Percentiles rank a stretch among this genome's conserved stretches.
These are phyloP conservation scores for Pseudogymnoascus verrucosus DNA, from an alignment of 2,329 filamentous ascomycete species.

Conservation along the genomic window DNA sequence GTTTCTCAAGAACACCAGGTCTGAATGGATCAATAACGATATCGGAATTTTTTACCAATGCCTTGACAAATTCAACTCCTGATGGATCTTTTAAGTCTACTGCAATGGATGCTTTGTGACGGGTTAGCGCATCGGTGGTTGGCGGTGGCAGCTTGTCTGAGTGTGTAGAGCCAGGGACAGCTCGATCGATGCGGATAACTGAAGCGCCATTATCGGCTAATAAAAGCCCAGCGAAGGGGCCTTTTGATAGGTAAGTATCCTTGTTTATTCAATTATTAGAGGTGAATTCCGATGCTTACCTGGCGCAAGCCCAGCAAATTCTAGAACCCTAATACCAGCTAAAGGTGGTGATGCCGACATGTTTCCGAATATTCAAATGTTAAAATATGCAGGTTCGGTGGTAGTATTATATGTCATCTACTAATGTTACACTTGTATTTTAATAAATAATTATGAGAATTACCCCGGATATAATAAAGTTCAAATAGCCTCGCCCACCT, in stretches of 20 bases:
- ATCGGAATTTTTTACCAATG: slow-evolving; percentile 57
- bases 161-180: slow-evolving; percentile 37
- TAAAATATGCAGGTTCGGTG: background rate
- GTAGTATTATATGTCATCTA: background rate
- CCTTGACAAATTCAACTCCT: slow-evolving; percentile 59
- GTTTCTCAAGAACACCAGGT: slow-evolving; percentile 79
- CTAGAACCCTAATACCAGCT: slow-evolving; percentile 52
- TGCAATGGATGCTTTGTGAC: slow-evolving; percentile 72
- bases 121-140: slow-evolving; percentile 65
- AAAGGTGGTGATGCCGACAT: slow-evolving; percentile 36
- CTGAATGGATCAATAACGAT: slow-evolving; percentile 90
- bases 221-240: slow-evolving; percentile 80
- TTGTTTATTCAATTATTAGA: slow-evolving; percentile 2
- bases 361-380: background rate
- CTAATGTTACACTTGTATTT: background rate
- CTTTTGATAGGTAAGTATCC: slow-evolving; percentile 35
- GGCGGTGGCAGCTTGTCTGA: slow-evolving; percentile 33
- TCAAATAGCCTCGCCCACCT: background rate
- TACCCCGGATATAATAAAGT: background rate
- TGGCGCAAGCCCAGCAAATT: slow-evolving; percentile 56
- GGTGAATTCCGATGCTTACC: slow-evolving; percentile 30
- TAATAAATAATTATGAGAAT: background rate
- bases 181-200: slow-evolving; percentile 77
- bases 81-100: slow-evolving; percentile 65
- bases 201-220: slow-evolving; percentile 84